These are phyloP conservation scores for Euphorbia lathyris DNA, from an alignment of 345 rosid genomes.

Conservation along the genomic window DNA sequence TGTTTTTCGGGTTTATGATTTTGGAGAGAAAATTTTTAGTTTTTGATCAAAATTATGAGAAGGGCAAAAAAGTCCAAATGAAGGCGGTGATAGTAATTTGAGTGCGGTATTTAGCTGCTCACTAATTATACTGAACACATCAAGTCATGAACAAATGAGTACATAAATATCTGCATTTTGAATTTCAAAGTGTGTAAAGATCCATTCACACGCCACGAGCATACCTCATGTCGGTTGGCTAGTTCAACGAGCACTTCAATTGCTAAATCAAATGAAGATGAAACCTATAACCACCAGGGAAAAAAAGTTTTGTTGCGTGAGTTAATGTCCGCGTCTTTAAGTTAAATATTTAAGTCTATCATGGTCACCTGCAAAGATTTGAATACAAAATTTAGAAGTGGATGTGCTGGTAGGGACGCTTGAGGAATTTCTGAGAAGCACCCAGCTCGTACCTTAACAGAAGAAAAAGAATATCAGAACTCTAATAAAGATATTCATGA, in stretches of 20 bases:
- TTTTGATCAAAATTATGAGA: too few species aligned
- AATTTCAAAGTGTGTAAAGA: not conserved
- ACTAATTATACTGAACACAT: not conserved
- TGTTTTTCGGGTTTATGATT: too few species aligned
- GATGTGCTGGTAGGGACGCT: conserved; percentile 68
- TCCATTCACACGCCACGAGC: conserved; percentile 15
- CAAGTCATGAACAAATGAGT: not conserved
- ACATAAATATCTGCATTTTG: not conserved
- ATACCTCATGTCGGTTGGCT: conserved; percentile 81
- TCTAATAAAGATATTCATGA: not conserved
- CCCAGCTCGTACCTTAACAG: conserved; percentile 79
- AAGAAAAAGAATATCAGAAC: conserved; percentile 12
- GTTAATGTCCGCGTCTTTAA: conserved; percentile 7
- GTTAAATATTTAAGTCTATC: conserved; percentile 3
- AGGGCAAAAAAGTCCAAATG: too few species aligned
- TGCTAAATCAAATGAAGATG: conserved; percentile 76
- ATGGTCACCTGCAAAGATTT: conserved; percentile 67
- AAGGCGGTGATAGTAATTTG: too few species aligned
- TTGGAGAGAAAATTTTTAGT: too few species aligned
- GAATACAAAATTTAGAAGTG: conserved; percentile 77
- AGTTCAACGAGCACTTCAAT: conserved; percentile 93
- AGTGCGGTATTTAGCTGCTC: too few species aligned
- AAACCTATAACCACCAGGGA: conserved; percentile 44
- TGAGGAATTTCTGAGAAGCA: conserved; percentile 88
- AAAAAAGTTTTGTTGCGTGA: not conserved